A percentile compares a stretch with the other conserved stretches of the same genome.
These are phyloP conservation scores for Fusarium irregulare DNA, from an alignment of 2,329 filamentous ascomycete genomes.

Conservation along the genomic window DNA sequence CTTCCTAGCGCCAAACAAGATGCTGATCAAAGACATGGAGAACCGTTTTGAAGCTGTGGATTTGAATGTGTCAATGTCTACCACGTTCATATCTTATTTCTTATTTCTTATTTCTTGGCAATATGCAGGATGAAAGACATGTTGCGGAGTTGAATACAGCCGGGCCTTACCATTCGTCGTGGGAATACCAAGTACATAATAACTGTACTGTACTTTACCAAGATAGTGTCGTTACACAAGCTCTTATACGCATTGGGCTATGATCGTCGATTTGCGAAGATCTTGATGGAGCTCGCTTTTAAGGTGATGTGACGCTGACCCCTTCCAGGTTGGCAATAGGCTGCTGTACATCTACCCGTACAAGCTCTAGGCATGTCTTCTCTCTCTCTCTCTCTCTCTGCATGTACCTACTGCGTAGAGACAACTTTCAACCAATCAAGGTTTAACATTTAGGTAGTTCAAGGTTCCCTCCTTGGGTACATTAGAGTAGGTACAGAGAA, in stretches of 20 bases:
- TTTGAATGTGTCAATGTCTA: constrained; percentile 5
- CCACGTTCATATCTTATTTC: neutral
- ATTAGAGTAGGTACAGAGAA: neutral
- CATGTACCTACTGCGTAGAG: neutral
- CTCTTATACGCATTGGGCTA: constrained; percentile 16
- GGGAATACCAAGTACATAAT: neutral
- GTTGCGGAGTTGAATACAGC: constrained; percentile 14
- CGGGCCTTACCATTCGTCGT: constrained; percentile 2
- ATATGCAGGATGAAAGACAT: constrained; percentile 19
- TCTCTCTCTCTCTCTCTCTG: neutral
- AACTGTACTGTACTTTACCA: neutral
- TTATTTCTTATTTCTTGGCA: neutral
- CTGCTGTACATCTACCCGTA: neutral
- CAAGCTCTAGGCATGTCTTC: neutral
- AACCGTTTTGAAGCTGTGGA: constrained; percentile 2
- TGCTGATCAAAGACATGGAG: constrained; percentile 8
- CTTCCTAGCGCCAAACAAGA: constrained; percentile 7
- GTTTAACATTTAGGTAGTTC: neutral
- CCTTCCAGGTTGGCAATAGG: neutral
- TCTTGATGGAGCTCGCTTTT: constrained; percentile 11
- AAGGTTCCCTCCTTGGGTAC: neutral
- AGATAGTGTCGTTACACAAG: constrained; percentile 33
- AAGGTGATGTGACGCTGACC: constrained; percentile 11
- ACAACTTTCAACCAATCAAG: neutral
- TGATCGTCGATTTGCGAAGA: constrained; percentile 27